Evolutionary conservation across 169 alveolate genomes (phyloP).

Genomic region (Cryptosporidium felis): DNA sequence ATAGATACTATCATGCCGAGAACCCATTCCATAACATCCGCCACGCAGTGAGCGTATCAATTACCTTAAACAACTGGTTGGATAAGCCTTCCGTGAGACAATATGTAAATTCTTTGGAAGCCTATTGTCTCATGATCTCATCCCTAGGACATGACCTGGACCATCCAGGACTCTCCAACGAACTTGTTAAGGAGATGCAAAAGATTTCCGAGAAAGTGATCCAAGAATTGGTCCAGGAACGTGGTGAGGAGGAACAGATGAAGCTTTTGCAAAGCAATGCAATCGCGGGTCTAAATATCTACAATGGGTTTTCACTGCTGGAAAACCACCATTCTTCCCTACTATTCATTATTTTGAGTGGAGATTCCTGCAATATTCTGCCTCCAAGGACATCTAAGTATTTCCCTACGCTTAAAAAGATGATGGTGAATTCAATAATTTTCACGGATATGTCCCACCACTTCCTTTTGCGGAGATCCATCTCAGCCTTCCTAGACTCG

Average conservation of each 20-base stretch:
- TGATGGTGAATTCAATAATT: conserved; percentile 27
- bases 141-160: conserved; percentile 45
- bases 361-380: conserved; percentile 21
- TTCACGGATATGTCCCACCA: conserved; percentile 52
- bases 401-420: not conserved
- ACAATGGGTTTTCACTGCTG: conserved; percentile 24
- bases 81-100: conserved; percentile 16
- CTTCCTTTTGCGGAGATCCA: not conserved
- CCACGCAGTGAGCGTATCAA: conserved; percentile 50
- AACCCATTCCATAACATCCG: conserved; percentile 52
- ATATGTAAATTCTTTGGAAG: conserved; percentile 42
- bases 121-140: conserved; percentile 43
- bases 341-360: conserved; percentile 11
- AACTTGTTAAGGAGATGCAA: not conserved
- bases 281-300: conserved; percentile 14
- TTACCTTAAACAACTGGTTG: conserved; percentile 29
- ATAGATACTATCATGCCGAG: conserved; percentile 16
- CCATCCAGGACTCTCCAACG: conserved; percentile 53
- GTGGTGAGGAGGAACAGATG: not conserved
- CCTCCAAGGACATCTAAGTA: conserved; percentile 17
- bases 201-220: not conserved
- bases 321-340: conserved; percentile 64
- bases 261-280: not conserved
- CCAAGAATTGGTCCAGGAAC: not conserved
- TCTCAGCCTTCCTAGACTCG: not conserved